phyloP scores from a whole-genome alignment of 495 filamentous ascomycete species.

The Annulohypoxylon bovei region DNA sequence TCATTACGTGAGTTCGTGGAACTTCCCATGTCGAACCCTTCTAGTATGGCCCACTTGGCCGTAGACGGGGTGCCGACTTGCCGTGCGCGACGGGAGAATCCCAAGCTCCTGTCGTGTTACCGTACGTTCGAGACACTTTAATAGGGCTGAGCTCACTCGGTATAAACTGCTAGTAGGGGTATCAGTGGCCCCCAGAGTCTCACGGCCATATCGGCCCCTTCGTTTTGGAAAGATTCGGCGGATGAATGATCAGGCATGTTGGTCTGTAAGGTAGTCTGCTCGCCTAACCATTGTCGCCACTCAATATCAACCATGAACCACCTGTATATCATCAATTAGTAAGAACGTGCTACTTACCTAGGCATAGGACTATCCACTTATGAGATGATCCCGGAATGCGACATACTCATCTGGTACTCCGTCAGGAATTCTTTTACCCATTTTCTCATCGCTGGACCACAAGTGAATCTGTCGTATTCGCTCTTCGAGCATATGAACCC shows the following conservation, averaged over 20 bases:
- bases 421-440: slow-evolving; percentile 28
- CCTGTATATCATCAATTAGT: slow-evolving; percentile 25
- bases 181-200: slow-evolving; percentile 31
- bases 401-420: slow-evolving; percentile 43
- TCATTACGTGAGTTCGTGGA: no score
- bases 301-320: slow-evolving; percentile 37
- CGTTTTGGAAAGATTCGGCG: not conserved
- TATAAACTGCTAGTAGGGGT: slow-evolving; percentile 16
- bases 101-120: no score
- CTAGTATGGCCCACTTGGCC: no score
- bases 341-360: not conserved
- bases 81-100: no score
- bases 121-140: no score
- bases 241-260: not conserved
- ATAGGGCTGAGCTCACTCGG: not conserved
- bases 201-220: not conserved
- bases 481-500: slow-evolving; percentile 38
- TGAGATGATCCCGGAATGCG: not conserved
- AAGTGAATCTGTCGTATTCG: slow-evolving; percentile 36
- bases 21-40: no score
- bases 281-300: slow-evolving; percentile 44
- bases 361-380: not conserved
- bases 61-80: no score
- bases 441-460: slow-evolving; percentile 20
- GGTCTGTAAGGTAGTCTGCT: slow-evolving; percentile 21